Conservation (phyloP, 2,329 filamentous ascomycete species). For the Monosporascus cannonballus region DNA sequence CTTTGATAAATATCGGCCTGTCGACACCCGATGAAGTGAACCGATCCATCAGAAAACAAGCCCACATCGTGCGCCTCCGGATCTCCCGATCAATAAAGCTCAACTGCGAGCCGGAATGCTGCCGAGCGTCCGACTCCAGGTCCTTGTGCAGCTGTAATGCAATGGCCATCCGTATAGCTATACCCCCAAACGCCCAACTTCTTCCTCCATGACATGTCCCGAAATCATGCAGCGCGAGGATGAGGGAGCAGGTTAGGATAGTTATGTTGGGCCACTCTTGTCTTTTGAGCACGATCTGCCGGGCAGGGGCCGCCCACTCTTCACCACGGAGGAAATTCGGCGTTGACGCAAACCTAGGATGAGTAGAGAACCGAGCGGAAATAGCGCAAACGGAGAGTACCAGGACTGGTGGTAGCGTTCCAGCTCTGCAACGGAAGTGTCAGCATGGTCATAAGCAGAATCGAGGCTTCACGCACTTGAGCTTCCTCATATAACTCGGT, state of each 20-base stretch:
- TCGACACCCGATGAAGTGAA: conserved; percentile 96
- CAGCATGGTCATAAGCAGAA: conserved; percentile 12
- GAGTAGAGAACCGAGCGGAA: conserved; percentile 88
- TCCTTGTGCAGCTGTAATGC: conserved; percentile 91
- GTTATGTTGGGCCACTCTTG: conserved; percentile 97
- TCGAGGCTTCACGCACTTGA: conserved; percentile 48
- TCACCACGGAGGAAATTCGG: conserved; percentile 85
- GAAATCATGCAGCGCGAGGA: conserved; percentile 90
- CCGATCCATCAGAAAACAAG: conserved; percentile 93
- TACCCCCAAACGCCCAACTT: conserved; percentile 92
- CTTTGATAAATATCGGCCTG: conserved; percentile 82
- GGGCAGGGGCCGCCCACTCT: conserved; percentile 81
- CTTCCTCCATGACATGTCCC: conserved; percentile 93
- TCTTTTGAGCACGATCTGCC: conserved; percentile 77
- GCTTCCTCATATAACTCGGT: conserved; percentile 89
- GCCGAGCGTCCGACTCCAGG: conserved; percentile 69
- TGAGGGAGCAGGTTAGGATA: conserved; percentile 81
- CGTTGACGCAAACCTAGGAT: conserved; percentile 69
- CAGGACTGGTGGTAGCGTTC: conserved; percentile 80
- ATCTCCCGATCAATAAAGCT: conserved; percentile 94
- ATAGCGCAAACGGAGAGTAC: conserved; percentile 92
- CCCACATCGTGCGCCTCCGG: conserved; percentile 92
- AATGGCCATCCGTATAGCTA: conserved; percentile 95
- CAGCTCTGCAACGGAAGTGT: conserved; percentile 45
- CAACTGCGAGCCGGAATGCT: conserved; percentile 57